Percentiles rank a stretch among this genome's conserved stretches.
phyloP scores from a whole-genome alignment of 2,329 filamentous ascomycete genomes.

The Mollisia scopiformis region DNA sequence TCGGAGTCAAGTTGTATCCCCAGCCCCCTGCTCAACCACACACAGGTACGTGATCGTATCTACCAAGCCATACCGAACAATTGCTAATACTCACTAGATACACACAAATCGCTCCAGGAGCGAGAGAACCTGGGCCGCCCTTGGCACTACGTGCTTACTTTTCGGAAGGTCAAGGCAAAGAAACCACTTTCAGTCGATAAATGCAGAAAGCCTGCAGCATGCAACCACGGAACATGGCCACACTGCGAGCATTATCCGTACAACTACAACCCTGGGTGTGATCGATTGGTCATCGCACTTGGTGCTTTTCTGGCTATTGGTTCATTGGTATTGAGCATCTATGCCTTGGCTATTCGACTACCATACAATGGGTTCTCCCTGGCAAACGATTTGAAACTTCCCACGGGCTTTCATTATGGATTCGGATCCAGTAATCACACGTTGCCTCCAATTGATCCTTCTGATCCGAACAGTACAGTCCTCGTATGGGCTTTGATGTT shows the following conservation, averaged over 20 bases:
- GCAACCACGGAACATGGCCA: conserved; percentile 3
- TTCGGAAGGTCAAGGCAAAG: not conserved
- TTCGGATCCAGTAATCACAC: conserved; percentile 1
- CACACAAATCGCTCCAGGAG: not conserved
- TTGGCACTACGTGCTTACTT: not conserved
- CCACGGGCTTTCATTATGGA: conserved; percentile 1
- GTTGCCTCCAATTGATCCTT: conserved; percentile 7
- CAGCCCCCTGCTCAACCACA: not conserved
- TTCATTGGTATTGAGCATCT: conserved; percentile 3
- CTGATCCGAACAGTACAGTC: conserved; percentile 6
- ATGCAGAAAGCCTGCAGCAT: not conserved
- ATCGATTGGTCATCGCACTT: conserved; percentile 1
- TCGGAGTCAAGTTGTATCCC: not conserved
- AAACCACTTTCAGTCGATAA: not conserved
- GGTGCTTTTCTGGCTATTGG: conserved; percentile 1
- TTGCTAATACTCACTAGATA: not conserved
- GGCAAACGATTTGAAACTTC: conserved; percentile 4
- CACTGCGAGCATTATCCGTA: conserved; percentile 8
- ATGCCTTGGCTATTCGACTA: conserved; percentile 7
- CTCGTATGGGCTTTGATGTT: conserved; percentile 8
- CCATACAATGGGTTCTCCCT: conserved; percentile 3
- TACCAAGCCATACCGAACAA: not conserved
- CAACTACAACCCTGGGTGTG: conserved; percentile 7
- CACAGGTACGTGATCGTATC: not conserved
- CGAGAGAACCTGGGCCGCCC: not conserved